Evolutionary conservation across 2,329 filamentous ascomycete genomes (phyloP).

Genomic region (Exutisphaerella laricina): DNA sequence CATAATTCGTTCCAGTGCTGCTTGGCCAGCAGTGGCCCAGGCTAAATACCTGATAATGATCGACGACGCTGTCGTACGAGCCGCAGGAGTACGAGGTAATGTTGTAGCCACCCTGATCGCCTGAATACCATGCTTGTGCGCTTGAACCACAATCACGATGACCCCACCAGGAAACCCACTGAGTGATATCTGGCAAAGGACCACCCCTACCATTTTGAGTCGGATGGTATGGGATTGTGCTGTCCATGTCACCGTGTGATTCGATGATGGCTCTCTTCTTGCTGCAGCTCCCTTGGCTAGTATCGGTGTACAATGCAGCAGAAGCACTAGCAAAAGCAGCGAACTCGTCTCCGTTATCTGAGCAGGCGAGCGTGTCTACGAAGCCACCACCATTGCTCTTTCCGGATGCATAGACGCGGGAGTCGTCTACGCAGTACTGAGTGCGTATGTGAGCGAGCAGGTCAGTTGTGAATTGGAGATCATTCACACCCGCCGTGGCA

Average conservation of each 20-base stretch:
- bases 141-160: constrained; percentile 30
- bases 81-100: constrained; percentile 28
- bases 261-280: constrained; percentile 39
- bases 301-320: constrained; percentile 42
- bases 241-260: constrained; percentile 41
- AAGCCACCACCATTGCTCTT: constrained; percentile 53
- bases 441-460: constrained; percentile 38
- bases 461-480: constrained; percentile 43
- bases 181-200: constrained; percentile 24
- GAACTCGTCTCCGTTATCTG: constrained; percentile 37
- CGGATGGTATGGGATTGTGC: constrained; percentile 38
- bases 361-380: constrained; percentile 45
- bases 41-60: constrained; percentile 38
- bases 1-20: constrained; percentile 18
- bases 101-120: constrained; percentile 27
- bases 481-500: constrained; percentile 34
- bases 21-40: constrained; percentile 41
- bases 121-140: constrained; percentile 24
- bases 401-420: constrained; percentile 43
- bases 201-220: constrained; percentile 29
- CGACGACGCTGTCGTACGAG: constrained; percentile 31
- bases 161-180: constrained; percentile 38
- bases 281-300: constrained; percentile 22
- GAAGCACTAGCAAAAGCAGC: constrained; percentile 48
- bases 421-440: constrained; percentile 43